Evolutionary conservation across 1,139 yeast species (phyloP).

Genomic region (Suhomyces yuchorum): DNA sequence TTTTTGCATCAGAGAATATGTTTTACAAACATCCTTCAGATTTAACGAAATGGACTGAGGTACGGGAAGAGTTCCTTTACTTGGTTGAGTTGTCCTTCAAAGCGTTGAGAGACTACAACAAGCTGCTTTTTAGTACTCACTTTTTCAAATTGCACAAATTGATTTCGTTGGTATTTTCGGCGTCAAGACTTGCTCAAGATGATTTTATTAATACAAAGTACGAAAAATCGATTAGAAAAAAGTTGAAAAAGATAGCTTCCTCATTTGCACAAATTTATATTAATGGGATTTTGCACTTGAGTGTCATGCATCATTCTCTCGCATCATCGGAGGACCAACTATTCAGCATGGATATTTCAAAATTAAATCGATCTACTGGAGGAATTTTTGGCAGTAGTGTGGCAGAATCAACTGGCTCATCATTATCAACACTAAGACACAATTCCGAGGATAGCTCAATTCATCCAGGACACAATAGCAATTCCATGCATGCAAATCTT

Average conservation of each 20-base stretch:
- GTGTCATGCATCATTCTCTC: conserved; percentile 38
- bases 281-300: conserved; percentile 56
- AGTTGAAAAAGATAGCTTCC: conserved; percentile 52
- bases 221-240: conserved; percentile 47
- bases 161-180: conserved; percentile 49
- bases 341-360: conserved; percentile 36
- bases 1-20: conserved; percentile 42
- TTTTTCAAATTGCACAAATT: conserved; percentile 53
- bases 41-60: conserved; percentile 57
- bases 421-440: conserved; percentile 30
- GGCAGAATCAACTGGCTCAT: conserved; percentile 25
- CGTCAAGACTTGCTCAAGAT: conserved; percentile 53
- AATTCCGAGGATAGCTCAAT: conserved; percentile 10
- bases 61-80: conserved; percentile 47
- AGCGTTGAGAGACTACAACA: conserved; percentile 51
- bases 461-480: not conserved
- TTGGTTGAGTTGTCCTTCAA: conserved; percentile 50
- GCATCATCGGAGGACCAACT: conserved; percentile 30
- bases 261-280: conserved; percentile 62
- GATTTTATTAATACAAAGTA: conserved; percentile 50
- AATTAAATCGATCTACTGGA: conserved; percentile 34
- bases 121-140: conserved; percentile 53
- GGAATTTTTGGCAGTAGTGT: conserved; percentile 11
- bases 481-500: conserved; percentile 7
- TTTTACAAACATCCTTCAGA: conserved; percentile 63